A percentile compares a stretch with the other conserved stretches of the same genome.
Evolutionary conservation across 306 rosid genomes (phyloP).

Genomic region (Coriaria nepalensis): DNA sequence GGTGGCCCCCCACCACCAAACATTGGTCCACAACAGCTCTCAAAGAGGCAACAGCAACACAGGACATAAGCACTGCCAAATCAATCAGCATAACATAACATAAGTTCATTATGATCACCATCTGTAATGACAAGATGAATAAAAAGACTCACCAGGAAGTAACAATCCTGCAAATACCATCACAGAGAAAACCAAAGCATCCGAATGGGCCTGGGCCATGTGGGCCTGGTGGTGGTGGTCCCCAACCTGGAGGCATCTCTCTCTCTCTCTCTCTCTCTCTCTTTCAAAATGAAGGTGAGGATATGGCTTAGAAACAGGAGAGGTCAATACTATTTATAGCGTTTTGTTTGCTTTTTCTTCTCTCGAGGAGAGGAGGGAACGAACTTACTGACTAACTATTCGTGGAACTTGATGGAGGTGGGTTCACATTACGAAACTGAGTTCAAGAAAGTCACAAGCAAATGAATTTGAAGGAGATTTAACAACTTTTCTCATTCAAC

Average conservation of each 20-base stretch:
- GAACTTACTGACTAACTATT: slow-evolving; percentile 4
- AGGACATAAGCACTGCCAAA: slow-evolving; percentile 19
- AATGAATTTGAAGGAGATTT: neutral
- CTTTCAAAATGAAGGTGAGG: no score
- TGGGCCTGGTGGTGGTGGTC: slow-evolving; percentile 20
- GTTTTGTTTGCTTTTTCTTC: no score
- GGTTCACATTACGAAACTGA: neutral
- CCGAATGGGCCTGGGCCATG: slow-evolving; percentile 20
- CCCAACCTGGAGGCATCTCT: slow-evolving; percentile 45
- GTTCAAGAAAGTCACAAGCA: neutral
- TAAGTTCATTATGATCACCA: neutral
- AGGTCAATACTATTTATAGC: neutral
- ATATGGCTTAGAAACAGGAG: no score
- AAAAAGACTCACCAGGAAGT: slow-evolving; percentile 33
- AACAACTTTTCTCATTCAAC: slow-evolving; percentile 6
- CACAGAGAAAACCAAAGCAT: slow-evolving; percentile 27
- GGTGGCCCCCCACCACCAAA: slow-evolving; percentile 22
- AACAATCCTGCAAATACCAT: slow-evolving; percentile 23
- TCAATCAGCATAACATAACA: neutral
- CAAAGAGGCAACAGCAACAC: slow-evolving; percentile 50
- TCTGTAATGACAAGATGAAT: neutral
- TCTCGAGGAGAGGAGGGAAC: neutral
- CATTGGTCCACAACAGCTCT: slow-evolving; percentile 39
- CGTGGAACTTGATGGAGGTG: neutral
- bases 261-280: neutral